Evolutionary conservation across 2,329 filamentous ascomycete genomes (phyloP), one percentile per base, ranked within the genome.

Genomic region (Aureobasidium mangrovei): DNA sequence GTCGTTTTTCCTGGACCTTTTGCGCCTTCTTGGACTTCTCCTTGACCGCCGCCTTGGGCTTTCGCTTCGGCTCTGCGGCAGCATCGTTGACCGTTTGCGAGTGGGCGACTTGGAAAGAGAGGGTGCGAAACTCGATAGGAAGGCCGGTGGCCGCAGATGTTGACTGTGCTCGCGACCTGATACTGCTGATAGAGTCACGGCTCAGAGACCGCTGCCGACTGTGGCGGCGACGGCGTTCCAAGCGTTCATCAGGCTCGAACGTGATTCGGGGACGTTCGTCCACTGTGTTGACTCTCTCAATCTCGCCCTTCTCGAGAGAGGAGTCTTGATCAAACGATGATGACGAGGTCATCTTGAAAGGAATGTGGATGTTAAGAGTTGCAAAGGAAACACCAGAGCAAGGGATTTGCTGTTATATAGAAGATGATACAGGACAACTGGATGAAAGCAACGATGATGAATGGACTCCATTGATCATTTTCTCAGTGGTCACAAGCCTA

Each of bases 41-140:
- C 29, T 56, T 44, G 26, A 12, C 18, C 5, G 38, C 40, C 41
- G 26, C 12, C 33, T 45, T 46, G 35, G 8, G 24, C 38, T 27
- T 53, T n/a, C 29, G 32, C n/a, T 56, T 51, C 12, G 41, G 32
- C 29, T 39, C 47, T 8, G 38, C 33, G 32, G 64, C 64, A 3
- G 57, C 56, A 6, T 68, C 61, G 27, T 67, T 65, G 28, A 59
- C 60, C 33, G 62, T 63, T 49, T 70, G 67, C 7, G 69, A 70
- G 47, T 71, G 68, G 7, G 67, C 67, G 28, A 72, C 64, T 24
- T 70, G 64, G 44, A 70, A 65, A 4, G 69, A 70, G 27, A 72
- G 61, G 4, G 69, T 71, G 32, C 69, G 66, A 24, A 54, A 58
- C 51, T 58, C 57, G 33, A 58, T 58, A 7, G 54, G 57, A 18